These are phyloP conservation scores for Austroboletus festivus DNA, from an alignment of 768 basidiomycete genomes.

Conservation along the genomic window DNA sequence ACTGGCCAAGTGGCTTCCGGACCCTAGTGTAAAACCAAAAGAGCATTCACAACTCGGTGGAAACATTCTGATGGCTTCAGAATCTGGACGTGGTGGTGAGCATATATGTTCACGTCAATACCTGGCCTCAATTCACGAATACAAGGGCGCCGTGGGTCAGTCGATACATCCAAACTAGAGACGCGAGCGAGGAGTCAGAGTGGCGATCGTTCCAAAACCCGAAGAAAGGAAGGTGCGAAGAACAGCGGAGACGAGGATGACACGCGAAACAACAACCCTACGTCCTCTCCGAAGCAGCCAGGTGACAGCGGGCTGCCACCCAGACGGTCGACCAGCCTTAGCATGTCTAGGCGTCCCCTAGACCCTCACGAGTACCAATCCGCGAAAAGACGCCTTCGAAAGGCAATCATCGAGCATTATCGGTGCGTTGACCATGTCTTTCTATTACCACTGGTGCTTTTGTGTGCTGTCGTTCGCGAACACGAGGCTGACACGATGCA, in stretches of 20 bases:
- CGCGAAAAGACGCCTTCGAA: conserved; percentile 80
- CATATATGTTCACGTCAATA: not conserved
- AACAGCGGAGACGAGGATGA: not conserved
- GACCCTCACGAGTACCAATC: conserved; percentile 77
- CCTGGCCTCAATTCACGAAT: not conserved
- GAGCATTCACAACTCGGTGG: not conserved
- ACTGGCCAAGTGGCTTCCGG: not conserved
- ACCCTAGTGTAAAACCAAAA: not conserved
- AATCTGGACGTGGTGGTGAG: conserved; percentile 17
- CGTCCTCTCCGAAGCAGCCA: not conserved
- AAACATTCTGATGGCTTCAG: conserved; percentile 9
- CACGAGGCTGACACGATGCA: conserved; percentile 6
- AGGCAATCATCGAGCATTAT: conserved; percentile 81
- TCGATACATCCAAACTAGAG: not conserved
- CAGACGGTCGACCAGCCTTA: conserved; percentile 1
- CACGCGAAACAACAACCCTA: not conserved
- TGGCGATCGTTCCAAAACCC: not conserved
- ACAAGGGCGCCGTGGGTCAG: not conserved
- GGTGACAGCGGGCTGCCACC: not conserved
- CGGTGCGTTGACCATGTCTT: conserved; percentile 38
- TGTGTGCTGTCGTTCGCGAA: not conserved
- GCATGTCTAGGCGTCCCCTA: conserved; percentile 23
- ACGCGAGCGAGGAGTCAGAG: not conserved
- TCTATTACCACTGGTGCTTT: not conserved
- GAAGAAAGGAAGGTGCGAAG: not conserved